Evolutionary conservation across 2,329 filamentous ascomycete species (phyloP).

Genomic region (Metarhizium rileyi): DNA sequence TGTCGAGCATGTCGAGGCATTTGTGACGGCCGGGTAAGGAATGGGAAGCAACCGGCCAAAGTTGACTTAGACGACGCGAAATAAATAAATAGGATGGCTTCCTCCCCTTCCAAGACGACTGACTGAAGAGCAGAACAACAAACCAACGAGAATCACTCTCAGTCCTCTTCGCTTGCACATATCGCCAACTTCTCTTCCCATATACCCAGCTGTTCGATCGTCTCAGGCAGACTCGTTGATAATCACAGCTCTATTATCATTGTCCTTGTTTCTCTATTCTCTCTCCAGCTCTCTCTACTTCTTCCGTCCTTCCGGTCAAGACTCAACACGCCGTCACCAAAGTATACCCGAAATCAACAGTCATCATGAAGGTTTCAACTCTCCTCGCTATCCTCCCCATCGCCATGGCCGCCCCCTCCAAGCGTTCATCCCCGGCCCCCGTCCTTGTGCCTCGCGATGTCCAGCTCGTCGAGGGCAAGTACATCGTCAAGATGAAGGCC

Average conservation of each 20-base stretch:
- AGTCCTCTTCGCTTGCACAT: background rate
- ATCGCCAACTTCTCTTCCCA: background rate
- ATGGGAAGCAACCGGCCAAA: background rate
- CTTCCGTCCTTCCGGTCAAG: background rate
- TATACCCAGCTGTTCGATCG: background rate
- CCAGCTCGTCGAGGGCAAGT: constrained; percentile 24
- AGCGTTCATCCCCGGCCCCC: constrained; percentile 24
- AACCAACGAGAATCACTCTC: background rate
- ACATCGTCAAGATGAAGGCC: constrained; percentile 27
- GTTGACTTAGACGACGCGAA: background rate
- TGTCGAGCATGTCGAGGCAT: too few species aligned
- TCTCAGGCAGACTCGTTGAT: background rate
- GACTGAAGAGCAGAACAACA: background rate
- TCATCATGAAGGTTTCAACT: constrained; percentile 20
- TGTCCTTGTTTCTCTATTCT: background rate
- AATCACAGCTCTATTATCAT: too few species aligned
- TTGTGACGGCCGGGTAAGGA: background rate
- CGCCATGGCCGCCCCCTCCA: constrained; percentile 20
- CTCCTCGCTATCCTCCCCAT: constrained; percentile 24
- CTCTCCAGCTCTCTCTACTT: background rate
- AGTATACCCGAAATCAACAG: background rate
- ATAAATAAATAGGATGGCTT: constrained; percentile 1
- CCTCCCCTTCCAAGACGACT: background rate
- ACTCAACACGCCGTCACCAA: constrained; percentile 5
- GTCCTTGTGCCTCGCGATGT: constrained; percentile 22